Conservation (phyloP, 2,329 filamentous ascomycete genomes). For the Alternaria sp. region DNA sequence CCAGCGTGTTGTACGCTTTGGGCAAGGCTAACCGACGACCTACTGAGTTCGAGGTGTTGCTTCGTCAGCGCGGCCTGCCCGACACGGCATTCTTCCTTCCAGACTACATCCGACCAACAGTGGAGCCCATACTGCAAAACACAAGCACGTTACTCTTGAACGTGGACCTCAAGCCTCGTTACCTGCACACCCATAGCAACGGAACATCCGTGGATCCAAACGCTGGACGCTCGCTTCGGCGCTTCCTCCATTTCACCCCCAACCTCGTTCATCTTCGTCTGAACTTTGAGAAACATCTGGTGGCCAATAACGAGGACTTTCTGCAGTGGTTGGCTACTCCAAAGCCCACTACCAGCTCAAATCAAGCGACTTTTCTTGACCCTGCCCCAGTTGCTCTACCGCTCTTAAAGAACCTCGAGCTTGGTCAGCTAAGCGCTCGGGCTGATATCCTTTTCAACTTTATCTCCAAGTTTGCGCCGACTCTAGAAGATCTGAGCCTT, state of each 20-base stretch:
- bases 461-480: constrained; percentile 52
- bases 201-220: constrained; percentile 5
- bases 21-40: constrained; percentile 45
- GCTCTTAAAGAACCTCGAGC: constrained; percentile 25
- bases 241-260: constrained; percentile 50
- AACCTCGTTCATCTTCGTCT: constrained; percentile 61
- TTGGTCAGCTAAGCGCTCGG: constrained; percentile 26
- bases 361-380: background rate
- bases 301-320: constrained; percentile 35
- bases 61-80: constrained; percentile 47
- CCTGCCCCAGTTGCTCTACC: constrained; percentile 19
- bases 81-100: constrained; percentile 56
- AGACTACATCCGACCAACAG: constrained; percentile 42
- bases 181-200: constrained; percentile 20
- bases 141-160: constrained; percentile 57
- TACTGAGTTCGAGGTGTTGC: constrained; percentile 57
- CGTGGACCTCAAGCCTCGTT: constrained; percentile 20
- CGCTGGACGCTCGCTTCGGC: constrained; percentile 27
- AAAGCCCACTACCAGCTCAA: background rate
- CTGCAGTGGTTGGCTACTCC: constrained; percentile 46
- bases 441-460: constrained; percentile 16
- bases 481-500: constrained; percentile 54
- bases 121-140: constrained; percentile 53
- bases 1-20: constrained; percentile 27
- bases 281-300: constrained; percentile 51